Base-by-base conservation (phyloP, 176 grass and related monocot species). In the Oryza longistaminata region DNA sequence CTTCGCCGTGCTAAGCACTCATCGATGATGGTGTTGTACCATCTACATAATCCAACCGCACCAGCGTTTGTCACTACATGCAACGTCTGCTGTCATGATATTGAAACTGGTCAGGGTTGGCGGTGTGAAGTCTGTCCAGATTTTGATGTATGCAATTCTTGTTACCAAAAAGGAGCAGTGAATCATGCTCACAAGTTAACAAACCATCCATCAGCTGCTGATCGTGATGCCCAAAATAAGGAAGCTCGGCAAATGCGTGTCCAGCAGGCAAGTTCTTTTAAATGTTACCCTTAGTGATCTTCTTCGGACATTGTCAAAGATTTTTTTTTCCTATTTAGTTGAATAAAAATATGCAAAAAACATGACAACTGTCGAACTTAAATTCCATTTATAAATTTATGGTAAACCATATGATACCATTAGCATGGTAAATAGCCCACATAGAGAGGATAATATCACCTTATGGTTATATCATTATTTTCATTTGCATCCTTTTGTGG, bases 1-100 rank as follows among this genome's bases (percentile, higher is more conserved):
- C 88, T 99, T 83, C 97, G 93, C 43, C 92, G 97, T 21, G 97
- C 97, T 65, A 99, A 99, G 86, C 97, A 99, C 85, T 99, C 97
- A 0, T 99, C 97, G 78, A 99, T 99, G 90, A 99, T 99, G 97
- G 93, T 99, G 67, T 78, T 99, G 74, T 99, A 99, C 80, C 97
- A 99, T 87, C 92, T 99, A 42, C 97, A 99, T 83, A 99, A 99
- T 88, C 97, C 97, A 45, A 99, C 93, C 66, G 97, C 97, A 55
- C 97, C 97, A 9, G 97, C 93, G 5, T 99, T 96, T 87, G 97
- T 99, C n/a, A 96, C 93, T 77, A 89, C 93, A 39, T 99, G 97
- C 79, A 92, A 94, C 66, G 90, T 83, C 46, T 99, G 97, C 85
- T 55, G 74, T 80, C 97, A 92, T 90, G 97, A 99, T 74, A 99